These are phyloP conservation scores for Ruellia speciosa DNA, from an alignment of 305 asterid species.

Conservation along the genomic window DNA sequence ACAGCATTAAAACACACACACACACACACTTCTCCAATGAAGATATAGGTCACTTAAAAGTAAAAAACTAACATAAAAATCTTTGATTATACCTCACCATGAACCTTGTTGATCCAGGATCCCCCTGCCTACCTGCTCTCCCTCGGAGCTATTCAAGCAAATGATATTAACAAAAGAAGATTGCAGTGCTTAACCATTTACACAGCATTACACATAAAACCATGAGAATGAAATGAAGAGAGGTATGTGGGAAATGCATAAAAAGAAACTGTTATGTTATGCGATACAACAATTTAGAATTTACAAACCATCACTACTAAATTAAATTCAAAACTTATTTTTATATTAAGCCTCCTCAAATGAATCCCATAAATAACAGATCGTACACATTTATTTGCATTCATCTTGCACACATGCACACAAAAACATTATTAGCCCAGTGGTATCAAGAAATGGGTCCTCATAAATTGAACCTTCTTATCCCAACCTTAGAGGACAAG, in stretches of 20 bases:
- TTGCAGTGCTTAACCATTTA: background rate
- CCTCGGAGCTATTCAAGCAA: constrained; percentile 73
- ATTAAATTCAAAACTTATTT: too few species aligned
- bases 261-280: too few species aligned
- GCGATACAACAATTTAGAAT: background rate
- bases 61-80: constrained; percentile 8
- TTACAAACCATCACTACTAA: too few species aligned
- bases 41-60: background rate
- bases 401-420: too few species aligned
- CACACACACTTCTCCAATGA: too few species aligned
- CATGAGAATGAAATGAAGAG: constrained; percentile 9
- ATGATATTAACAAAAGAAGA: constrained; percentile 1
- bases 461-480: too few species aligned
- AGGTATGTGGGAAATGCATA: background rate
- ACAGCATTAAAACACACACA: background rate
- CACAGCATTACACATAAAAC: background rate
- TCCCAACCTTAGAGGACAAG: too few species aligned
- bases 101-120: constrained; percentile 97
- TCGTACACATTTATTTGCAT: too few species aligned
- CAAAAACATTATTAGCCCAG: too few species aligned
- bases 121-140: constrained; percentile 99
- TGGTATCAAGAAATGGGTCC: too few species aligned
- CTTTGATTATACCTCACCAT: constrained; percentile 75
- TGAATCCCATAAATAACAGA: too few species aligned
- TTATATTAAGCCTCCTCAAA: too few species aligned